Conservation (phyloP, 108 stramenopile genomes). For the Conticribra guillardii region DNA sequence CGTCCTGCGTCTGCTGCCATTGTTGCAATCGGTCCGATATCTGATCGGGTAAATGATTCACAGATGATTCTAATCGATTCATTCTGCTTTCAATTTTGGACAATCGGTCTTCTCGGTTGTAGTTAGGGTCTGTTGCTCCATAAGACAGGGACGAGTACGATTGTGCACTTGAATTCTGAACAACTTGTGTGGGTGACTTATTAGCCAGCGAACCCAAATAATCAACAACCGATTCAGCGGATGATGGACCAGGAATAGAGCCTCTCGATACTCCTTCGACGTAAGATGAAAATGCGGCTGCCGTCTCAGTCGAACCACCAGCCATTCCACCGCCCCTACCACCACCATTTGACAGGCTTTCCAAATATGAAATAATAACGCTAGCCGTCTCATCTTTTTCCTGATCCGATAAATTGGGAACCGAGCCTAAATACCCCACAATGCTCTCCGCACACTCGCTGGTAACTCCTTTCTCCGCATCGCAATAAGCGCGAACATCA, state of each 20-base stretch:
- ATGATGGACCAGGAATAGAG: conserved; percentile 31
- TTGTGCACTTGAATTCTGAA: not conserved
- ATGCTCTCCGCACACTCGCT: conserved; percentile 40
- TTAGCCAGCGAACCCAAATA: conserved; percentile 31
- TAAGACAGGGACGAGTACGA: not conserved
- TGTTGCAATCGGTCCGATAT: conserved; percentile 9
- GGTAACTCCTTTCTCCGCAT: conserved; percentile 10
- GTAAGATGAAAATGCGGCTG: conserved; percentile 40
- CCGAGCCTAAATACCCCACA: conserved; percentile 26
- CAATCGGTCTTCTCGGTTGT: conserved; percentile 6
- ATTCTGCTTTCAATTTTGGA: conserved; percentile 18
- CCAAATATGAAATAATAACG: conserved; percentile 32
- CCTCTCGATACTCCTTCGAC: conserved; percentile 33
- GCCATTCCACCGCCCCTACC: not conserved
- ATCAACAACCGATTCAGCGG: conserved; percentile 24
- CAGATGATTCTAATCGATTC: conserved; percentile 21
- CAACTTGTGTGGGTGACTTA: not conserved
- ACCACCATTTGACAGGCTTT: conserved; percentile 26
- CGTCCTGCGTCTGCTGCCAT: conserved; percentile 22
- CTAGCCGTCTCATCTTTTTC: conserved; percentile 25
- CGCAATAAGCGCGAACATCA: conserved; percentile 25
- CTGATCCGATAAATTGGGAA: conserved; percentile 2
- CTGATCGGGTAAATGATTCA: conserved; percentile 15
- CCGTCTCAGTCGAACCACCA: conserved; percentile 2
- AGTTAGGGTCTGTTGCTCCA: not conserved